Base-by-base conservation (phyloP, 352 stramenopile genomes). In the Globisporangium paddicum region DNA sequence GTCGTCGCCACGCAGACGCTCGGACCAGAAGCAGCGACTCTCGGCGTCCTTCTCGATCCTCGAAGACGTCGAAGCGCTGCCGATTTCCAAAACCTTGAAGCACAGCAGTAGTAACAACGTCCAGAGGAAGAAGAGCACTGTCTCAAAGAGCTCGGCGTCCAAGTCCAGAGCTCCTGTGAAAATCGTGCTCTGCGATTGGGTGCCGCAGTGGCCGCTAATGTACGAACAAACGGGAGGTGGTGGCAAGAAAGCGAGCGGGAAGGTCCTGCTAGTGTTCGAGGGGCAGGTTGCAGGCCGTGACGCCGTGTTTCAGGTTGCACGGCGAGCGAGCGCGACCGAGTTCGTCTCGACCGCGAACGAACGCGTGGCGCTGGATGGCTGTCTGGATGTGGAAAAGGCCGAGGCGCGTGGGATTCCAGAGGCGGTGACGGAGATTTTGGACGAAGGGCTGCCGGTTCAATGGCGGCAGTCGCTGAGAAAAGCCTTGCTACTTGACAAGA, bases 361-460 rank as follows among this genome's bases (percentile, higher is more conserved):
- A n/a, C 73, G 67, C 25, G 68, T 90, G 34, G 35, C 53, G 23
- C 58, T 90, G 37, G 59, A 67, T 16, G 82, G 78, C 0, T 69
- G 59, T 18, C 48, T 87, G 5, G 68, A 85, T 32, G 71, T 72
- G 34, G 64, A 80, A 9, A 54, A 60, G 2, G 73, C 75, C 0
- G 66, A 55, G 23, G 51, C 63, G 25, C 63, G 45, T 16, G 69
- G 71, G 1, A 64, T 87, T 11, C 79, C 82, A 30, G 41, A 60
- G 0, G 50, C 58, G 4, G 69, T 78, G 38, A 68, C 84, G 55
- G 74, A 85, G 42, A 42, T 87, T 18, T 63, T 91, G 62, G 38
- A 70, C 5, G 71, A 81, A 1, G 82, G 82, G 1, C 68, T 91
- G n/a, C 82, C 82, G 18, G 52, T 67, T 13, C 72, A 74, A 23